Percentiles rank a stretch among this genome's conserved stretches.
Conservation (phyloP, 805 yeast species). For the Myxozyma nipponensis region DNA sequence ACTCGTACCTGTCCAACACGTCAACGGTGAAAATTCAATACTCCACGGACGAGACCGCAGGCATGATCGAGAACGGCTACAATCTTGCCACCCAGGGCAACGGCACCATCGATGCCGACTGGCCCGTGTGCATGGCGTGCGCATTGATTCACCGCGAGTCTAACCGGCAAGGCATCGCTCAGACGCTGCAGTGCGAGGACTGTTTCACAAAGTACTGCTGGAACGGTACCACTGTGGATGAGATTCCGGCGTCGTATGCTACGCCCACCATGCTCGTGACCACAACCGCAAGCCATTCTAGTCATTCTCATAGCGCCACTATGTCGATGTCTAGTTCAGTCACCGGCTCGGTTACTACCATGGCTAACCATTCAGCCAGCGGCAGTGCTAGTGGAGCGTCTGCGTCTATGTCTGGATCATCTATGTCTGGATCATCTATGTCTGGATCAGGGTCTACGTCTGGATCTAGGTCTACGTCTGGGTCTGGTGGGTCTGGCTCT, state of each 20-base stretch:
- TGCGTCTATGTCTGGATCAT: too few species aligned
- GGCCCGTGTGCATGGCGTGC: constrained; percentile 75
- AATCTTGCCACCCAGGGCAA: constrained; percentile 64
- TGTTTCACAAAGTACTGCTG: constrained; percentile 78
- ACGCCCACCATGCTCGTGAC: background rate
- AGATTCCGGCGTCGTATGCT: background rate
- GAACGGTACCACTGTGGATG: constrained; percentile 37
- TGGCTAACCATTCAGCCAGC: too few species aligned
- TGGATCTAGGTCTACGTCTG: background rate
- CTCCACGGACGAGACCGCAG: constrained; percentile 50
- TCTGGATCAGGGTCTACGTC: too few species aligned
- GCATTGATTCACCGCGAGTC: constrained; percentile 76
- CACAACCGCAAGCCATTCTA: background rate
- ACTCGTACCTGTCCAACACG: constrained; percentile 62
- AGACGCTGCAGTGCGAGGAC: constrained; percentile 61
- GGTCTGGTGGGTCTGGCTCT: background rate
- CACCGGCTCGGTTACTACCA: background rate
- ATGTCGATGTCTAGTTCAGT: background rate
- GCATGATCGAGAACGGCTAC: constrained; percentile 70
- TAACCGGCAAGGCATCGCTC: constrained; percentile 59
- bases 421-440: too few species aligned
- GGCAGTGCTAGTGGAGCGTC: too few species aligned
- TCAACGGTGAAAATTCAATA: constrained; percentile 68
- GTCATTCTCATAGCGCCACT: background rate
- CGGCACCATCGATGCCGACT: constrained; percentile 61